phyloP scores from a whole-genome alignment of 305 asterid genomes.

The Fraxinus sp. region DNA sequence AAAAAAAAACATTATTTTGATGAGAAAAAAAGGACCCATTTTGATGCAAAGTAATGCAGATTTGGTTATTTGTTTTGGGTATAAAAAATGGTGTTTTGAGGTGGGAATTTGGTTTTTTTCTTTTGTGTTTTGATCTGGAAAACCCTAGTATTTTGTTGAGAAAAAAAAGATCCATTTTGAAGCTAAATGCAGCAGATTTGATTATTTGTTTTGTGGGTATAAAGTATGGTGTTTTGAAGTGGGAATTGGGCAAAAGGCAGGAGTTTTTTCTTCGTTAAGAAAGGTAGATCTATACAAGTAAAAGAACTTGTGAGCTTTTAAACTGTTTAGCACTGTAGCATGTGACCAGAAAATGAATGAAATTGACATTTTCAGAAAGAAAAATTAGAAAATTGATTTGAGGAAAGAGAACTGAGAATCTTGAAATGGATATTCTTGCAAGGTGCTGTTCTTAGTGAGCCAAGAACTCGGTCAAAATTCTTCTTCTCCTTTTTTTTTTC shows the following conservation, averaged over 20 bases:
- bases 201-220: neutral
- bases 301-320: conserved; percentile 11
- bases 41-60: neutral
- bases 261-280: conserved; percentile 1
- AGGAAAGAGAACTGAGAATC: neutral
- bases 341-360: neutral
- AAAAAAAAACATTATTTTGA: neutral
- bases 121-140: neutral
- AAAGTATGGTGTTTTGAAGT: neutral
- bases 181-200: neutral
- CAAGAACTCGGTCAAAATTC: conserved; percentile 14
- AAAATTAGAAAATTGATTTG: neutral
- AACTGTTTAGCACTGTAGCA: conserved; percentile 6
- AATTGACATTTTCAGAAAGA: conserved; percentile 7
- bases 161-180: neutral
- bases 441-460: conserved; percentile 25
- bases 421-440: conserved; percentile 27
- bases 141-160: neutral
- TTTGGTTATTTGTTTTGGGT: neutral
- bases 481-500: neutral
- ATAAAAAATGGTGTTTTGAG: neutral
- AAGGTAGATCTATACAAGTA: conserved; percentile 18
- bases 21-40: neutral
- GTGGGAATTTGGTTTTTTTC: neutral
- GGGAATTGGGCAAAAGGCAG: neutral